These are phyloP conservation scores for Osmanthus fragrans DNA, from an alignment of 257 asterid species.

Conservation along the genomic window DNA sequence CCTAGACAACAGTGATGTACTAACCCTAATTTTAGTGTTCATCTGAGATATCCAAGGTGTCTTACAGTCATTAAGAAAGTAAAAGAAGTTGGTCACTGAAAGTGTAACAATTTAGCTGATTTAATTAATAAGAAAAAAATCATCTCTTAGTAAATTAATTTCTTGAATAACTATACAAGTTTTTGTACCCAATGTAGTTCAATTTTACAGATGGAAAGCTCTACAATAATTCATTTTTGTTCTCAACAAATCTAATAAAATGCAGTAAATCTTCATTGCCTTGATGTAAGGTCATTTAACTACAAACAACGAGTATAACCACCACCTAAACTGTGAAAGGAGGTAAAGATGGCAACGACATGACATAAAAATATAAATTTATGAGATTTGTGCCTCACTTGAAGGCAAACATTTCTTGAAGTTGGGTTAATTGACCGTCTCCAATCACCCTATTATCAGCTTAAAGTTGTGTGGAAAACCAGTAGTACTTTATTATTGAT, in stretches of 20 bases:
- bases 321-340: background rate
- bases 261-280: background rate
- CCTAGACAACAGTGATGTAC: background rate
- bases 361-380: background rate
- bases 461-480: conserved; percentile 11
- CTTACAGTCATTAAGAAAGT: background rate
- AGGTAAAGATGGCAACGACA: background rate
- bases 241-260: no score
- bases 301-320: background rate
- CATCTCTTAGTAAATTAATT: no score
- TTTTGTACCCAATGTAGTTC: background rate
- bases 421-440: background rate
- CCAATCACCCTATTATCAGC: conserved; percentile 13
- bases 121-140: no score
- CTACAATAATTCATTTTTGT: no score
- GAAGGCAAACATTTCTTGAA: background rate
- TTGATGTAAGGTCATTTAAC: background rate
- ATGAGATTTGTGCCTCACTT: background rate
- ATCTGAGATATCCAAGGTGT: background rate
- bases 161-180: background rate
- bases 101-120: background rate
- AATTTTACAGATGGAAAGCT: no score
- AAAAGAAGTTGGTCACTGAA: background rate
- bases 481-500: no score
- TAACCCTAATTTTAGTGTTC: background rate